Base-by-base conservation (phyloP, 1,284 basidiomycete genomes). In the Athelia sp. region DNA sequence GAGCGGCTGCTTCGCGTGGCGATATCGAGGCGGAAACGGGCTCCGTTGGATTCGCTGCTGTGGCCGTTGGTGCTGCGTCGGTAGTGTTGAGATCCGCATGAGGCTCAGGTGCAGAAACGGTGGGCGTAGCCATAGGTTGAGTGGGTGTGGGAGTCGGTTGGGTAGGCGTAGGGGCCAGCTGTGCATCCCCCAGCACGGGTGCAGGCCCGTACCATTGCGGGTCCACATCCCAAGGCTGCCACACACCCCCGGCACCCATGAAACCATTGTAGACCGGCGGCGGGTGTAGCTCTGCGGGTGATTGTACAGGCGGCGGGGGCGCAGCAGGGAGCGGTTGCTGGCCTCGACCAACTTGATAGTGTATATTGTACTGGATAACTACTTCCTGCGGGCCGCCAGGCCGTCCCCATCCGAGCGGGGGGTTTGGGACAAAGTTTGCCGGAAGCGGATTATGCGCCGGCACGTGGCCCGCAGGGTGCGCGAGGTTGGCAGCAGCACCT, bases 211-310 rank as follows among this genome's bases (percentile, higher is more conserved):
- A 57, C 62, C 58, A 62, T 40, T 61, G 62, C 15, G 54, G 69
- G 52, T 72, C 67, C 22, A 67, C 53, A 35, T 67, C 68, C 83
- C 84, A 87, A 21, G 74, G 74, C 50, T 78, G 79, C 81, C 82
- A 86, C 17, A 65, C 70, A n/a, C 76, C 79, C 34, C 74, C 76
- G 15, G 83, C 83, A 3, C 81, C 82, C 34, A 74, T 68, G 54
- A 85, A 87, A 4, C 84, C 84, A 52, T 65, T 56, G 47, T 67
- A 65, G 4, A 62, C 48, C 3, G 67, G 68, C 1, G 64, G 61
- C 11, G 59, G 61, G 32, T 63, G 63, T 15, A 69, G 53, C 23
- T 62, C 59, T 26, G 58, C 56, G n/a, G 36, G 36, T 11, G 59
- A 61, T 34, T 63, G 64, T n/a, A n/a, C n/a, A 10, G 43, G 43